Evolutionary conservation across 495 filamentous ascomycete species (phyloP), one percentile per base, ranked within the genome.

Genomic region (Talaromyces trachyspermus): DNA sequence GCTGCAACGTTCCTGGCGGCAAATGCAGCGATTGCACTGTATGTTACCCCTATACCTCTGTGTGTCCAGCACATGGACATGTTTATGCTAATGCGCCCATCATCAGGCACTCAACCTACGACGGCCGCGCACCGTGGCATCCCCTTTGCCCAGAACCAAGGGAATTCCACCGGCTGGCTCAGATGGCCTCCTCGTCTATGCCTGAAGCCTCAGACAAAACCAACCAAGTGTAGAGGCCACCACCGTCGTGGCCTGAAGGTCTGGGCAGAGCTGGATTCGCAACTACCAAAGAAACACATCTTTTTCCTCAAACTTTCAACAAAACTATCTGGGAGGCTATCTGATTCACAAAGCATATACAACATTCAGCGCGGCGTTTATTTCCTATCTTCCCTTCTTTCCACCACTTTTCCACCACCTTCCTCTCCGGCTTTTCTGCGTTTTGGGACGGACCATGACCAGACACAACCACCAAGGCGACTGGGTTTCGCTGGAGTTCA

Each of bases 1-100:
- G 71, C 33, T 66, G 61, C 49, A 73, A 72, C 53, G 57, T 58
- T 32, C 46, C 60, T 43, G 69, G 69, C 27, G 62, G 62, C 18
- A 72, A 71, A 53, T 74, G 71, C 58, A 53, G 58, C 12, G 71
- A 74, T 55, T 74, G 71, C 47, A 60, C 65, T 36, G 71, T 74
- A 71, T 49, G 71, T 69, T 25, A 23, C 49, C 41, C 1, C 2
- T 27, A 9, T 30, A 1, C 20, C 1, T 11, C 14, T 18, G 19
- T 12, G 43, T 47, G 30, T 22, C 30, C 27, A 18, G 11, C n/a
- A n/a, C n/a, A n/a, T n/a, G n/a, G n/a, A n/a, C n/a, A n/a, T 45
- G 19, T 42, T 55, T 61, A 56, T 15, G 63, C 46, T 2, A 29
- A 27, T 7, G 26, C 2, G 37, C 26, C 18, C 26, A 12, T 37